Base-by-base conservation (phyloP, 2,329 filamentous ascomycete species). In the Trichoderma sp. region DNA sequence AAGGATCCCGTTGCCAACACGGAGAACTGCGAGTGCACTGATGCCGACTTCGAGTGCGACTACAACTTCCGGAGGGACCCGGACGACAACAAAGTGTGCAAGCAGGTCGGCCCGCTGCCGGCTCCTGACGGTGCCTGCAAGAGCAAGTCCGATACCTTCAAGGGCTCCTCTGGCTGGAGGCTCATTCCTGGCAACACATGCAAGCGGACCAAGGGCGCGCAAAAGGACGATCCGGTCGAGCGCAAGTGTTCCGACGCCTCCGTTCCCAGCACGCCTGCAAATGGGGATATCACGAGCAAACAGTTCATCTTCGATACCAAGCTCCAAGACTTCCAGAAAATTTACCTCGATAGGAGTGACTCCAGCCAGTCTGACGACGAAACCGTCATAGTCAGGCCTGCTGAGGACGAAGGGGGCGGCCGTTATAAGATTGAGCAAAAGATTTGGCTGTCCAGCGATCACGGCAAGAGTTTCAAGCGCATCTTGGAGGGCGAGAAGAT, bases 21-120 rank as follows among this genome's bases (percentile, higher is more conserved):
- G 30, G 86, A 92, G 71, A 78, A 87, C 54, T 99, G 95, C 80
- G 87, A 91, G 47, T 99, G 95, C 77, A 88, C 88, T 0, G 86
- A 90, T 65, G 81, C 83, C 41, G 96, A 99, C 76, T 99, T 96
- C 75, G 95, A 99, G 78, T 99, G 95, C 75, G 94, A 98, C 74
- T 97, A 91, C 82, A 96, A 96, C 76, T 98, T 97, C 74, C 80
- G 88, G 66, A 85, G 86, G 70, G 82, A 83, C 64, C 82, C 83
- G 43, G 81, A 85, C 3, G 87, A 94, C 67, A 83, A 85, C 60
- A 85, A 85, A 57, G 83, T 89, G 67, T 98, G 95, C 74, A 81
- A 87, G 26, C 83, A 85, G 7, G 85, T 82, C 28, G 88, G 86
- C 0, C 80, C 85, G 3, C 76, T 96, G 50, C 75, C 81, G 2